Conservation (phyloP, 495 filamentous ascomycete genomes). For the Penicillium canariense region DNA sequence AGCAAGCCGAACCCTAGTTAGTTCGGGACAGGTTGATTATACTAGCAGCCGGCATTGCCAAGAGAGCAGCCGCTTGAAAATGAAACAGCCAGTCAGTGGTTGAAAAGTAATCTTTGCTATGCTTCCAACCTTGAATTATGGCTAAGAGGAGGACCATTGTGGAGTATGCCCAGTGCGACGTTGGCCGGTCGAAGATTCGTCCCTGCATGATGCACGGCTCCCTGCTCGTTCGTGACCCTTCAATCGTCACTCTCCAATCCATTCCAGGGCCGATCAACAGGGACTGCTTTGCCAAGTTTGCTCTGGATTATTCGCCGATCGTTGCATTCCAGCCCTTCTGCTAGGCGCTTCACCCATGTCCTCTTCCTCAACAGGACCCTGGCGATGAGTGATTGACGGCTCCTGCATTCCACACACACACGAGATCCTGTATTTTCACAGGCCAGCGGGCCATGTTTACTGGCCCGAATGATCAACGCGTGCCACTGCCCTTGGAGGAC, state of each 20-base stretch:
- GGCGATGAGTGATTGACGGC: not conserved
- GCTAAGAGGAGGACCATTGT: not conserved
- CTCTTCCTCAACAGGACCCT: not conserved
- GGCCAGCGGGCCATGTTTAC: slow-evolving; percentile 8
- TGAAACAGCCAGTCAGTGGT: too few species aligned
- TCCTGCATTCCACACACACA: slow-evolving; percentile 13
- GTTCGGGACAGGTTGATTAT: not conserved
- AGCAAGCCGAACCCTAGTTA: not conserved
- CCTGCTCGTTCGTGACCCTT: not conserved
- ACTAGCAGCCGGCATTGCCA: not conserved
- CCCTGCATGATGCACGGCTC: not conserved
- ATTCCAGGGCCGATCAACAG: not conserved
- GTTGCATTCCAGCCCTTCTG: slow-evolving; percentile 18
- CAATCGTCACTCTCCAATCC: not conserved
- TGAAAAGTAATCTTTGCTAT: not conserved
- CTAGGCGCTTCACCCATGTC: not conserved
- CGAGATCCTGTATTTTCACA: not conserved
- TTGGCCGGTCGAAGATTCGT: slow-evolving; percentile 7
- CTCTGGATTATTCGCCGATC: not conserved
- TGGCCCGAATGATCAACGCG: slow-evolving; percentile 5
- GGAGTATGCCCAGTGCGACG: slow-evolving; percentile 13
- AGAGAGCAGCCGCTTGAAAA: not conserved
- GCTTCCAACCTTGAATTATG: not conserved
- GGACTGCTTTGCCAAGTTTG: not conserved
- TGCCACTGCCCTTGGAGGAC: not conserved